phyloP scores from a whole-genome alignment of 768 basidiomycete genomes.

The Coprinopsis sp. region DNA sequence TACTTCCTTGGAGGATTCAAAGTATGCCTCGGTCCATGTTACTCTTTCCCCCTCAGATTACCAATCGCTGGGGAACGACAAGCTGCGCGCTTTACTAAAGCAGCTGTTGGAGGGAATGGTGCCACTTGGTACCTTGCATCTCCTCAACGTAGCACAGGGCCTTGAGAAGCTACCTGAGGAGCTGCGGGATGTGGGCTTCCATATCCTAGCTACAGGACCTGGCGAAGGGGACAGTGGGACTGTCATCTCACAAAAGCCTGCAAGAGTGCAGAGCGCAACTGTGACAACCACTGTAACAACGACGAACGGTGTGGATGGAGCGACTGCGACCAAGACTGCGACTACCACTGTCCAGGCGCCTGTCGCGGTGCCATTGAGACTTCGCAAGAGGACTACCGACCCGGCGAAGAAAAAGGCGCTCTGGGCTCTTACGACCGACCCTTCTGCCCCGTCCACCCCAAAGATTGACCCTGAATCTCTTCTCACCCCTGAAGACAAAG shows the following conservation, averaged over 20 bases:
- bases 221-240: conserved; percentile 27
- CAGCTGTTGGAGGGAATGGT: conserved; percentile 57
- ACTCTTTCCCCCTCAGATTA: conserved; percentile 65
- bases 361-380: conserved; percentile 41
- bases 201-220: conserved; percentile 40
- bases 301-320: conserved; percentile 37
- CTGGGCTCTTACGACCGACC: conserved; percentile 66
- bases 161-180: conserved; percentile 47
- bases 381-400: conserved; percentile 40
- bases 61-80: conserved; percentile 41
- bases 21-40: conserved; percentile 64
- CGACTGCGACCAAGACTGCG: conserved; percentile 10
- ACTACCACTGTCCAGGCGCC: conserved; percentile 26
- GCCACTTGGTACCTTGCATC: conserved; percentile 65
- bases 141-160: conserved; percentile 48
- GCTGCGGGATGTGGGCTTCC: conserved; percentile 65
- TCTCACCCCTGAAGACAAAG: conserved; percentile 78
- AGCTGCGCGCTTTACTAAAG: conserved; percentile 50
- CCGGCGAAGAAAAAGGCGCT: conserved; percentile 81
- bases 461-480: conserved; percentile 80
- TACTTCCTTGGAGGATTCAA: conserved; percentile 45
- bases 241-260: conserved; percentile 71
- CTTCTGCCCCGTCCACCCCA: conserved; percentile 49
- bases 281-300: conserved; percentile 38
- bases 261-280: conserved; percentile 34